A percentile compares a stretch with the other conserved stretches of the same genome.
Conservation (phyloP, 352 stramenopile species). For the Phytophthora boehmeriae region DNA sequence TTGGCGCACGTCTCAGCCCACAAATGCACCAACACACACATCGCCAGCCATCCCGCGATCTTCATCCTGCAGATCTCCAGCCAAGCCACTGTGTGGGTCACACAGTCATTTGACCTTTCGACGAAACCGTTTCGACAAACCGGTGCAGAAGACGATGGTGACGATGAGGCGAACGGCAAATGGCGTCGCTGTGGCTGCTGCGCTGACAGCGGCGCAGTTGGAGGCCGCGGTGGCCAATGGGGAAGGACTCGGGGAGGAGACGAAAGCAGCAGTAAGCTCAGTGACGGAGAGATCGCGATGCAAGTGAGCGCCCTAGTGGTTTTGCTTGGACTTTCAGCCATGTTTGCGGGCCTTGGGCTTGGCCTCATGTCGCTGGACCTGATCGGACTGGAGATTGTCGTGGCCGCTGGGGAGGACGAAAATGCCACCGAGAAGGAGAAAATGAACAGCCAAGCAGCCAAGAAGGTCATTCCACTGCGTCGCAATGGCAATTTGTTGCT, state of each 20-base stretch:
- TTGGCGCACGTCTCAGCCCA: constrained; percentile 3
- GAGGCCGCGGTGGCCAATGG: constrained; percentile 7
- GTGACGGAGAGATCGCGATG: constrained; percentile 32
- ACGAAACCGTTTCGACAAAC: background rate
- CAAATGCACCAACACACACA: constrained; percentile 5
- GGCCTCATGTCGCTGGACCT: constrained; percentile 98
- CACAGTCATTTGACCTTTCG: constrained; percentile 9
- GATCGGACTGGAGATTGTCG: constrained; percentile 97
- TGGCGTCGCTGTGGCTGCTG: constrained; percentile 11
- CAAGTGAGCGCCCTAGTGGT: constrained; percentile 59
- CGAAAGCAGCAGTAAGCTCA: constrained; percentile 14
- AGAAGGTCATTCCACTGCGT: constrained; percentile 90
- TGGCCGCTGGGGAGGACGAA: constrained; percentile 89
- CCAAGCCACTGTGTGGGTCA: constrained; percentile 12
- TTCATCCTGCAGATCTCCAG: constrained; percentile 13
- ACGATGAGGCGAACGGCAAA: background rate
- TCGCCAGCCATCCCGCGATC: constrained; percentile 22
- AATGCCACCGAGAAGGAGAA: constrained; percentile 70
- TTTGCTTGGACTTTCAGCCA: constrained; percentile 85
- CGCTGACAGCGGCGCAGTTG: constrained; percentile 6
- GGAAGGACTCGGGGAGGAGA: constrained; percentile 4
- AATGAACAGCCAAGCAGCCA: constrained; percentile 59
- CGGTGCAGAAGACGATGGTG: background rate
- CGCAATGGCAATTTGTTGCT: constrained; percentile 97
- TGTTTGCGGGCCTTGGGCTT: constrained; percentile 95